Base-by-base conservation (phyloP, 805 yeast species). In the Cyberlindnera suaveolens region DNA sequence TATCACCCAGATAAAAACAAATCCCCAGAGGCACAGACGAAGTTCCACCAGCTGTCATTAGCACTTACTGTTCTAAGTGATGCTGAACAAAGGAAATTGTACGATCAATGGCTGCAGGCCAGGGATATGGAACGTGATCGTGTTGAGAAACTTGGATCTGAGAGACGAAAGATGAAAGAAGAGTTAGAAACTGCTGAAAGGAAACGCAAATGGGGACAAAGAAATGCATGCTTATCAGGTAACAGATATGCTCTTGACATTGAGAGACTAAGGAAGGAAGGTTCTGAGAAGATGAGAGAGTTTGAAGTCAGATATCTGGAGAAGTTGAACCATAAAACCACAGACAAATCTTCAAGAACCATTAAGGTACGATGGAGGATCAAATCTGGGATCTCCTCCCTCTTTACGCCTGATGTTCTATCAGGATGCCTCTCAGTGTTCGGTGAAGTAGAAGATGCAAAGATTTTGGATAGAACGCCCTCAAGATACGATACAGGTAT, bases 11-110 rank as follows among this genome's bases (percentile, higher is more conserved):
- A 85, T 67, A 85, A 85, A 69, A 80, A 80, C 58, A 78, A 86
- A 43, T 71, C 82, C 10, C 83, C 80, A 34, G 96, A 88, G 60
- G 96, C 96, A 9, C 93, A 91, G 31, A 95, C 86, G 58, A 86
- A 82, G 67, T 90, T 90, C 67, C 91, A 90, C 66, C 91, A 83
- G 58, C 74, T 88, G 54, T 80, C 91, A 1, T 76, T 78, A 45
- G 95, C 97, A 1, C 73, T 93, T 62, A 96, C 87, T 64, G 72
- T 90, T 14, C 71, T 91, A 48, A 77, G 84, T 15, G 96, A 88
- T 61, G 68, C 78, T 14, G 80, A 84, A 54, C 86, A 87, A 69
- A 82, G 97, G 68, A 82, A 79, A 34, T 61, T 82, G 5, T 91
- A 91, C 63, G 98, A 93, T 66, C 33, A 13, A 10, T 58, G 62